Evolutionary conservation across 306 rosid species (phyloP).

Genomic region (Adenanthera pavonina): DNA sequence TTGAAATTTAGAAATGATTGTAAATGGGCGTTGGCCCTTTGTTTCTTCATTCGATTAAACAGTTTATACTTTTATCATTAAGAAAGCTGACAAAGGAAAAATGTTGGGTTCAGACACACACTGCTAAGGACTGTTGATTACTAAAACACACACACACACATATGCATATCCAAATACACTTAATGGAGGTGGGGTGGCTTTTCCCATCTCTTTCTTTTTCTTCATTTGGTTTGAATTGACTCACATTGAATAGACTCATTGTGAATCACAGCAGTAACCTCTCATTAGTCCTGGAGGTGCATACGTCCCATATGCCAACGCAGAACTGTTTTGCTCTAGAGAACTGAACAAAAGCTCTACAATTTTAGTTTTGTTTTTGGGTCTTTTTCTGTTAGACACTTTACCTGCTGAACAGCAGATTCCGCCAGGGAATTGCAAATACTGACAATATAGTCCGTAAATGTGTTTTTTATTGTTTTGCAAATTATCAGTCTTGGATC

Average conservation of each 20-base stretch:
- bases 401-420: background rate
- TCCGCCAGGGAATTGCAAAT: background rate
- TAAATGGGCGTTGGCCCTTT: background rate
- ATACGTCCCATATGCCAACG: background rate
- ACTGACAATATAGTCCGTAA: background rate
- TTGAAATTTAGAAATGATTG: background rate
- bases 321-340: background rate
- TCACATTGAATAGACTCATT: background rate
- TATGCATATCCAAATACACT: background rate
- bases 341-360: background rate
- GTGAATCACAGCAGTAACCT: background rate
- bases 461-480: background rate
- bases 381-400: slow-evolving; percentile 25
- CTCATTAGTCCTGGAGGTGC: background rate
- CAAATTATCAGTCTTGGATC: slow-evolving; percentile 10
- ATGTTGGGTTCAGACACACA: background rate
- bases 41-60: background rate
- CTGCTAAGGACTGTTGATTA: background rate
- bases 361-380: background rate
- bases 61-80: background rate
- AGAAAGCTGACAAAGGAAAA: background rate
- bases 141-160: background rate
- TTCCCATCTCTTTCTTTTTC: background rate
- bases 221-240: background rate
- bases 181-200: background rate